A percentile compares a stretch with the other conserved stretches of the same genome.
Conservation (phyloP, 345 rosid genomes). For the Pistacia atlantica region DNA sequence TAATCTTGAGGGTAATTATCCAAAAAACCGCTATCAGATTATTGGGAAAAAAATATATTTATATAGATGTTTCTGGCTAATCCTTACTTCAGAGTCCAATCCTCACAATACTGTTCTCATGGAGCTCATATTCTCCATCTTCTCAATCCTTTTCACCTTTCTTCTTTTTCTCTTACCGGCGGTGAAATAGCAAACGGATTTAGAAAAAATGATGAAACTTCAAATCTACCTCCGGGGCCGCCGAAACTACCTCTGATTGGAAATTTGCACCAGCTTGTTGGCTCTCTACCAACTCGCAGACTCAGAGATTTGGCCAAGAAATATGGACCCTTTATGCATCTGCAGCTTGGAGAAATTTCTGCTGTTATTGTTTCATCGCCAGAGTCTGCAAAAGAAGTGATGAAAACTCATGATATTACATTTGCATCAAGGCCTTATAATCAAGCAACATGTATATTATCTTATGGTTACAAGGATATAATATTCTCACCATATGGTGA, state of each 20-base stretch:
- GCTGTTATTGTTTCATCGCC: constrained; percentile 29
- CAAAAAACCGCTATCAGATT: too few relatives aligned
- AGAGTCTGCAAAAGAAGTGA: neutral
- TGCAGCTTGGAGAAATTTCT: constrained; percentile 21
- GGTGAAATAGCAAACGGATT: neutral
- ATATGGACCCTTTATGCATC: too few relatives aligned
- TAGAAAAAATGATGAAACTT: neutral
- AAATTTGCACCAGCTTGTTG: constrained; percentile 27
- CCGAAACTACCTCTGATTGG: constrained; percentile 21
- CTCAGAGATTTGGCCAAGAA: constrained; percentile 20
- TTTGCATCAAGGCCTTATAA: too few relatives aligned
- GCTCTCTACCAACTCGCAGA: constrained; percentile 18
- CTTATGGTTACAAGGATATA: constrained; percentile 1
- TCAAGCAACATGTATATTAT: constrained; percentile 7
- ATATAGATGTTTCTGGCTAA: too few relatives aligned
- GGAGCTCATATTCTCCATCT: neutral
- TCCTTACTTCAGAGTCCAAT: too few relatives aligned
- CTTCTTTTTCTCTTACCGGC: neutral
- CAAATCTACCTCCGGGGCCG: too few relatives aligned
- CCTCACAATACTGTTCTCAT: neutral
- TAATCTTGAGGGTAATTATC: too few relatives aligned
- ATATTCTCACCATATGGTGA: constrained; percentile 18
- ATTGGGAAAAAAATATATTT: too few relatives aligned
- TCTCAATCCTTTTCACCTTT: neutral
- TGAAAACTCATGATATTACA: too few relatives aligned